A percentile compares a stretch with the other conserved stretches of the same genome.
These are phyloP conservation scores for Nannochloropsis gaditana DNA, from an alignment of 108 stramenopile species.

Conservation along the genomic window DNA sequence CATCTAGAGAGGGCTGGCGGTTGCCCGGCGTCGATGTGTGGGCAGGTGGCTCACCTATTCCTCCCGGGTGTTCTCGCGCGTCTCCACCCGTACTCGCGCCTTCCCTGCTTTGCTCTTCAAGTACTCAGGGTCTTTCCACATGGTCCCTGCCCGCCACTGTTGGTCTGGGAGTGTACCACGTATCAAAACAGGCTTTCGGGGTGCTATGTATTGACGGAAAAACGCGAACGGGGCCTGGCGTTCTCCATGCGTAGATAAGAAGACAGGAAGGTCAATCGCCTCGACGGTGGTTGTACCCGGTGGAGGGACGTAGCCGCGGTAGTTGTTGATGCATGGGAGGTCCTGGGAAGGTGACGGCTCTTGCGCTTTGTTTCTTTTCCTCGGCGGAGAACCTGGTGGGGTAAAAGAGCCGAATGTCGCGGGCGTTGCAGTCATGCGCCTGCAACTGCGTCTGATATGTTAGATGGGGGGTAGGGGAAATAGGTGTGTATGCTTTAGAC, in stretches of 20 bases:
- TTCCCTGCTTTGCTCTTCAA: constrained; percentile 34
- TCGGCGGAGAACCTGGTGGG: neutral
- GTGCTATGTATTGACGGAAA: constrained; percentile 36
- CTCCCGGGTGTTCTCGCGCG: constrained; percentile 27
- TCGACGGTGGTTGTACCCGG: neutral
- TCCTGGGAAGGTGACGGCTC: neutral
- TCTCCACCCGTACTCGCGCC: constrained; percentile 46
- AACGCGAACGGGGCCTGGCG: constrained; percentile 25
- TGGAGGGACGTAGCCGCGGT: neutral
- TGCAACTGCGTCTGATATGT: neutral
- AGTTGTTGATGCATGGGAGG: neutral
- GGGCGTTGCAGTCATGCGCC: neutral
- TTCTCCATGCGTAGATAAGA: neutral
- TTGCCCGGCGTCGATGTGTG: neutral
- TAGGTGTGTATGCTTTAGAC: neutral
- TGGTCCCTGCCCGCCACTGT: constrained; percentile 34
- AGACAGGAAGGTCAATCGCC: neutral
- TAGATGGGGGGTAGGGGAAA: neutral
- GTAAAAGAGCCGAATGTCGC: neutral
- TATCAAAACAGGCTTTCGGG: constrained; percentile 42
- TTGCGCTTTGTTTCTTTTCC: neutral
- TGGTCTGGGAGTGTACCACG: constrained; percentile 34
- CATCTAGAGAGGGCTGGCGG: too few species aligned
- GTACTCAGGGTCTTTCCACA: constrained; percentile 32
- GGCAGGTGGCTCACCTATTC: constrained; percentile 10